These are phyloP conservation scores for Microstroma glucosiphilum DNA, from an alignment of 1,284 basidiomycete species.

Conservation along the genomic window DNA sequence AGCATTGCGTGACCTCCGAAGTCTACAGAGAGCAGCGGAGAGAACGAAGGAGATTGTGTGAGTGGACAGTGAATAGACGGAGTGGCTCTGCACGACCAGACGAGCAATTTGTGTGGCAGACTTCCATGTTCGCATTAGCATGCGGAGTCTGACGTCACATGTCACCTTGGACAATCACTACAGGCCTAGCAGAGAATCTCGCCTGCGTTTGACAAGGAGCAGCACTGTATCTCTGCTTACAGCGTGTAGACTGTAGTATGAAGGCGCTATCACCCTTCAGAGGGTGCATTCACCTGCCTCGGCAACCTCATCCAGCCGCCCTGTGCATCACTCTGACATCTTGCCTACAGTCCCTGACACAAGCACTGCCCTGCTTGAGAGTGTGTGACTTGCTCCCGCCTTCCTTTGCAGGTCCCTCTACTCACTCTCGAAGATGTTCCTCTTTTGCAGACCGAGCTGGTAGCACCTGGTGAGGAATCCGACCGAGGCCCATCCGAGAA, in stretches of 20 bases:
- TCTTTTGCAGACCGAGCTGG: slow-evolving; percentile 46
- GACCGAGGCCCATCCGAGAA: slow-evolving; percentile 45
- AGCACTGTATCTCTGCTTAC: too few relatives aligned
- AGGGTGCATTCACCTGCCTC: too few relatives aligned
- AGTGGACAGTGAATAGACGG: not conserved
- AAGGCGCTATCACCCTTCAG: too few relatives aligned
- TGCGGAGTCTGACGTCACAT: not conserved
- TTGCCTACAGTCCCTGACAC: too few relatives aligned
- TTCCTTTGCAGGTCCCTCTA: slow-evolving; percentile 1
- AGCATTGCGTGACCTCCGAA: slow-evolving; percentile 42
- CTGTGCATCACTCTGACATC: too few relatives aligned
- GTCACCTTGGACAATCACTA: not conserved
- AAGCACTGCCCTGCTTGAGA: too few relatives aligned
- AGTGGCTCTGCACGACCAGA: not conserved
- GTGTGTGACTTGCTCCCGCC: not conserved
- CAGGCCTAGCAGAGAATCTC: too few relatives aligned
- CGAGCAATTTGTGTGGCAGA: not conserved
- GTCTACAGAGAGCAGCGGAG: slow-evolving; percentile 19
- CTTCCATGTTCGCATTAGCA: not conserved
- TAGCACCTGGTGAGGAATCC: slow-evolving; percentile 49
- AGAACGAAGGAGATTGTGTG: not conserved
- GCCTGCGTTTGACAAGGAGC: too few relatives aligned
- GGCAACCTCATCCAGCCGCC: too few relatives aligned
- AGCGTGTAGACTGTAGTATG: too few relatives aligned
- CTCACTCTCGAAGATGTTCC: slow-evolving; percentile 49